These are phyloP conservation scores for Macrolepiota albuminosa DNA, from an alignment of 768 basidiomycete genomes.

Conservation along the genomic window DNA sequence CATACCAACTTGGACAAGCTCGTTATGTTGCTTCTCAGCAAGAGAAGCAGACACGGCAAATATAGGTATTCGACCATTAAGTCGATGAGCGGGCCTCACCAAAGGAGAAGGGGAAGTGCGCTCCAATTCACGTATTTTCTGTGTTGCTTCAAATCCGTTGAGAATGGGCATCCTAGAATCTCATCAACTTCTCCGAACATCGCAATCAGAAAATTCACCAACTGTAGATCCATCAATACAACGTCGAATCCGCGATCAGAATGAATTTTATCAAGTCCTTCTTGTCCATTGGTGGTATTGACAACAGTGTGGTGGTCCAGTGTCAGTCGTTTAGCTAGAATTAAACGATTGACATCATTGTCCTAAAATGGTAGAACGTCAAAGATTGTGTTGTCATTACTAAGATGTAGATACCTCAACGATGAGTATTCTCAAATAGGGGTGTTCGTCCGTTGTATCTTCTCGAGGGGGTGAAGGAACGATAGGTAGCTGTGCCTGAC, in stretches of 20 bases:
- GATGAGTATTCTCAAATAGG: conserved; percentile 46
- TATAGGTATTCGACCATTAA: conserved; percentile 70
- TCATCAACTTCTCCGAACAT: background rate
- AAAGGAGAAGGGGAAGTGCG: conserved; percentile 15
- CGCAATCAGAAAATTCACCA: conserved; percentile 18
- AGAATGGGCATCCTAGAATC: conserved; percentile 69
- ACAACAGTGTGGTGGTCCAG: conserved; percentile 64
- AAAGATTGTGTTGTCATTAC: background rate
- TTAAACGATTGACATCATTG: conserved; percentile 67
- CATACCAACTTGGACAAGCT: conserved; percentile 51
- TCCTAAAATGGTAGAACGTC: conserved; percentile 36
- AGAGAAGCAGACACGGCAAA: conserved; percentile 81
- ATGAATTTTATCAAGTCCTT: conserved; percentile 57
- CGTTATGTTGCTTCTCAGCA: conserved; percentile 47
- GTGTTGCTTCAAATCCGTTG: conserved; percentile 67
- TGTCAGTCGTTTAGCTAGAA: conserved; percentile 63
- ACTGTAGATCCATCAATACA: conserved; percentile 85
- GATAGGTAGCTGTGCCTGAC: background rate
- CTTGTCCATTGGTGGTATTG: conserved; percentile 70
- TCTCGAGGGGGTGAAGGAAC: background rate
- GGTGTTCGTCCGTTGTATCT: conserved; percentile 1
- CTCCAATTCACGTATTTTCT: conserved; percentile 62
- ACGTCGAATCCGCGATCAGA: conserved; percentile 61
- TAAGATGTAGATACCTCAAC: conserved; percentile 49
- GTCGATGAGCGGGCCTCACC: conserved; percentile 34